Evolutionary conservation across 495 filamentous ascomycete genomes (phyloP).

Genomic region (Lophiotrema nucula): DNA sequence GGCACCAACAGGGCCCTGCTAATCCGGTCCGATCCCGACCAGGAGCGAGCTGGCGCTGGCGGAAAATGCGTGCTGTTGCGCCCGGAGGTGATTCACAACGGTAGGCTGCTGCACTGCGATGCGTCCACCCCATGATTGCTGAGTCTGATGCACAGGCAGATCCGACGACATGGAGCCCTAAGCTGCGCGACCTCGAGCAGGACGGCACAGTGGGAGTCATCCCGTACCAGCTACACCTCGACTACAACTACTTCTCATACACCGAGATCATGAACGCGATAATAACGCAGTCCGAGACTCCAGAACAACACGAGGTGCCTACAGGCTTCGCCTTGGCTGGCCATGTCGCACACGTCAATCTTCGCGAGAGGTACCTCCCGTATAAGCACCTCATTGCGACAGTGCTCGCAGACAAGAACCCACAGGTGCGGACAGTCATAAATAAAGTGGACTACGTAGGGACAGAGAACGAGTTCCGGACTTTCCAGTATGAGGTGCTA

Average conservation of each 20-base stretch:
- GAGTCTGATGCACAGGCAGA: constrained; percentile 51
- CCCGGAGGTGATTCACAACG: constrained; percentile 65
- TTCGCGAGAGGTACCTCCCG: constrained; percentile 72
- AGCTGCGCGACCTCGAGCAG: constrained; percentile 65
- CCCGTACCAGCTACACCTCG: constrained; percentile 70
- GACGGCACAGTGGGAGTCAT: constrained; percentile 64
- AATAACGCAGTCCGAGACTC: constrained; percentile 47
- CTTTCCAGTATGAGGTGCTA: constrained; percentile 91
- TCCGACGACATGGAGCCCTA: constrained; percentile 68
- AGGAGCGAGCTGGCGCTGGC: constrained; percentile 49
- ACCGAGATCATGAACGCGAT: constrained; percentile 78
- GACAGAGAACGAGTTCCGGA: constrained; percentile 78
- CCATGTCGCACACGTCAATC: constrained; percentile 92
- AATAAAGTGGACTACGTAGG: constrained; percentile 93
- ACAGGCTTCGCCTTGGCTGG: constrained; percentile 81
- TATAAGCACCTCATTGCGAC: constrained; percentile 82
- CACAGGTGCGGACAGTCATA: constrained; percentile 78
- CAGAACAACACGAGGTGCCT: constrained; percentile 73
- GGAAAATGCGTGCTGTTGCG: constrained; percentile 73
- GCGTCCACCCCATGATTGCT: constrained; percentile 8
- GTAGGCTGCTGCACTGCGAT: constrained; percentile 44
- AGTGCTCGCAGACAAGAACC: constrained; percentile 85
- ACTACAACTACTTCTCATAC: constrained; percentile 85
- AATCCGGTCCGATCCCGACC: constrained; percentile 53
- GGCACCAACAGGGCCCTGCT: constrained; percentile 19